Evolutionary conservation across 2,329 filamentous ascomycete species (phyloP), one percentile per base, ranked within the genome.

Genomic region (Cytospora schulzeri): DNA sequence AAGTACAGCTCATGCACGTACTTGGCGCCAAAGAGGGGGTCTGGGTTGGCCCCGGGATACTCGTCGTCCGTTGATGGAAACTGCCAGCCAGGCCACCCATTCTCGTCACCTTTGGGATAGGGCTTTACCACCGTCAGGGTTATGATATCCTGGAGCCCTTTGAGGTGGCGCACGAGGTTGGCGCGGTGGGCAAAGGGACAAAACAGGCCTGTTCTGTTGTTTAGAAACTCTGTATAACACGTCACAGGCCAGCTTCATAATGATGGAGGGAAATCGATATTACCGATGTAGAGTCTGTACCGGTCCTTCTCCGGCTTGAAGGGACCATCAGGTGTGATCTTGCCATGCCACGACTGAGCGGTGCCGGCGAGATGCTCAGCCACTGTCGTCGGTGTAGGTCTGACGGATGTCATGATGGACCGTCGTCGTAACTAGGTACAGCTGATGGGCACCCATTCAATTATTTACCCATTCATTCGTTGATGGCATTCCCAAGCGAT

Each of bases 1-100:
- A 89, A 88, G 73, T 89, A 89, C 2, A 89, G 68, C 68, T 88
- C 82, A 69, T 88, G 83, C 68, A 90, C 72, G 72, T 84, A 88
- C 50, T 79, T 78, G 66, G 82, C 84, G 31, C 80, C 78, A 68
- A 85, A 89, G 5, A 89, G 77, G 33, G 82, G 79, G 70, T 90
- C 88, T 3, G 82, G 78, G 0, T 86, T 89, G 7, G 88, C 82
- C 19, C 79, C 83, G 22, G 81, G 82, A 70, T 89, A 89, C 68
- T 83, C 78, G 55, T 81, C 75, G 62, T 82, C 72, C 0, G 78
- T 76, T 3, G 74, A 74, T 0, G 85, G 82, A 69, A 90, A 90
- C 33, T 79, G 78, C 85, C 85, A 88, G 17, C 85, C 87, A 0
- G 85, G 84, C 84, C 85, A 89, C 38, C 87, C 87, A 9, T 83